Evolutionary conservation across 2,329 filamentous ascomycete species (phyloP).

Genomic region (Colletotrichum sp.): DNA sequence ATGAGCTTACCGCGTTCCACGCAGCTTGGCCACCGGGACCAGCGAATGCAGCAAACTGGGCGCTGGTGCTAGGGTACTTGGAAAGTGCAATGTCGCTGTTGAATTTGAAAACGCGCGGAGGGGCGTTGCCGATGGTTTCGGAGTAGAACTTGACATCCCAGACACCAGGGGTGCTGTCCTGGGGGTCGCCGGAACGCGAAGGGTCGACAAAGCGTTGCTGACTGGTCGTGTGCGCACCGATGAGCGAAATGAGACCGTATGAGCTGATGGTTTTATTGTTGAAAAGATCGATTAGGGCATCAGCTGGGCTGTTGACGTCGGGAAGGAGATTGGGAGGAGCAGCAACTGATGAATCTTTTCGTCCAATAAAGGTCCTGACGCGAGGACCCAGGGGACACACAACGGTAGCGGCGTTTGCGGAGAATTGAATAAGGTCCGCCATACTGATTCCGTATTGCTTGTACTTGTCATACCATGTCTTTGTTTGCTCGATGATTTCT

Average conservation of each 20-base stretch:
- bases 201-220: slow-evolving; percentile 51
- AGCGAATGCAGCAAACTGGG: slow-evolving; percentile 43
- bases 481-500: slow-evolving; percentile 43
- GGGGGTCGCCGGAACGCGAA: slow-evolving; percentile 45
- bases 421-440: slow-evolving; percentile 61
- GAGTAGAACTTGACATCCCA: slow-evolving; percentile 59
- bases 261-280: slow-evolving; percentile 57
- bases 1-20: slow-evolving; percentile 44
- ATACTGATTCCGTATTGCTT: slow-evolving; percentile 42
- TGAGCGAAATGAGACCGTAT: slow-evolving; percentile 54
- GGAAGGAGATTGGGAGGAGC: slow-evolving; percentile 49
- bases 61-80: slow-evolving; percentile 37
- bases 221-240: slow-evolving; percentile 59
- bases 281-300: slow-evolving; percentile 54
- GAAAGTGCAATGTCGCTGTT: slow-evolving; percentile 45
- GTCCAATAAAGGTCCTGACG: slow-evolving; percentile 55
- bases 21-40: slow-evolving; percentile 33
- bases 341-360: slow-evolving; percentile 45
- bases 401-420: slow-evolving; percentile 52
- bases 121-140: slow-evolving; percentile 35
- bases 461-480: slow-evolving; percentile 45
- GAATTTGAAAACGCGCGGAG: slow-evolving; percentile 44
- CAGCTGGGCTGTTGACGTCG: slow-evolving; percentile 41
- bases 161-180: slow-evolving; percentile 51
- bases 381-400: slow-evolving; percentile 50